Conservation (phyloP, 129 eudicot species). For the Flaveria trinervia region DNA sequence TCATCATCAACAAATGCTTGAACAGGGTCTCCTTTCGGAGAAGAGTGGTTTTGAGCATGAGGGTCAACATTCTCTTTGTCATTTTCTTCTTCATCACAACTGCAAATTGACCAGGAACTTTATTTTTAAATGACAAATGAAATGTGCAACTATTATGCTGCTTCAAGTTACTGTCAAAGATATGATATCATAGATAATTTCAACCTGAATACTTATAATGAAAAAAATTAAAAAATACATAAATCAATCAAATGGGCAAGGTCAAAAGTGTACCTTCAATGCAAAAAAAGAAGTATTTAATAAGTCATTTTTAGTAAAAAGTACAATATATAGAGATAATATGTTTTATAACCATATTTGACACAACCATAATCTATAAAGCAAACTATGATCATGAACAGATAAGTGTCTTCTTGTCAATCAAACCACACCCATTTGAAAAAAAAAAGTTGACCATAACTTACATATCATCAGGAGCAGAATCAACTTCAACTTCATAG, state of each 20-base stretch:
- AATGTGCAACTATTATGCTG: background rate
- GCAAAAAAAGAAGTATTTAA: background rate
- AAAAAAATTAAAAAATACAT: background rate
- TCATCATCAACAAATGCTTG: constrained; percentile 84
- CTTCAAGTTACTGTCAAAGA: background rate
- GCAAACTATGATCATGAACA: background rate
- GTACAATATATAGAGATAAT: background rate
- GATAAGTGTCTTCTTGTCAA: background rate
- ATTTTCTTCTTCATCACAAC: constrained; percentile 77
- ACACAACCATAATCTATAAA: background rate
- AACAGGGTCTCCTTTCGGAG: constrained; percentile 72
- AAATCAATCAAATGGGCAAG: background rate
- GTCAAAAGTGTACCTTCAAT: background rate
- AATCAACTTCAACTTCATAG: constrained; percentile 77
- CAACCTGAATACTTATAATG: background rate
- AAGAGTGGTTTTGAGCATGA: constrained; percentile 28
- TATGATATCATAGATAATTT: background rate
- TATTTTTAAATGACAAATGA: background rate
- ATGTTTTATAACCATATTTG: background rate
- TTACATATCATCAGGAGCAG: constrained; percentile 80
- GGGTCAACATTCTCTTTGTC: constrained; percentile 75
- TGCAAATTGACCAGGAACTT: constrained; percentile 32
- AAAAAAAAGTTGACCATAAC: constrained; percentile 9
- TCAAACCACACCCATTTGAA: background rate
- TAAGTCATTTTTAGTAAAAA: background rate